Evolutionary conservation across 495 filamentous ascomycete species (phyloP), one percentile per base, ranked within the genome.

Genomic region (Xylaria flabelliformis): DNA sequence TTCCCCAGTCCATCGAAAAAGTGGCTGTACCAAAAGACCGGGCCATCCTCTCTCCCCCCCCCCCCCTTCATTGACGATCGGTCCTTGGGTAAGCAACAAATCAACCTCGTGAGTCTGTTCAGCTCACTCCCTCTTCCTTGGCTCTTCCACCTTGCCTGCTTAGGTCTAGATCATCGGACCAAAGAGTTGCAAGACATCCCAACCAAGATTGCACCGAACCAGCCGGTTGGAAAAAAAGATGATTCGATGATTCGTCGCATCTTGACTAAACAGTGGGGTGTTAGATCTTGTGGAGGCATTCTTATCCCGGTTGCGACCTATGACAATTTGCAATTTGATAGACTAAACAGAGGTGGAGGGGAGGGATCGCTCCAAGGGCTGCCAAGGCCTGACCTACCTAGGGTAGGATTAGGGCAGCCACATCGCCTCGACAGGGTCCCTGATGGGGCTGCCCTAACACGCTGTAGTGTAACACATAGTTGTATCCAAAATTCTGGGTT

Each of bases 221-320:
- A 61, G 58, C 58, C 58, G 34, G 39, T 61, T 61, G 58, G 58
- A 41, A 39, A 39, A 39, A 34, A 53, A 36, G 8, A 61, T 61
- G 58, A n/a, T 29, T 39, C 34, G n/a, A 3, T 13, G 34, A 61
- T 61, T 36, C 32, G 56, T 59, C 19, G 15, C 32, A 59, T 59
- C 56, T 59, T 59, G 32, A n/a, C 29, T 0, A 59, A 39, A 39
- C 8, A 59, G 56, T 59, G 56, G 56, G 29, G 26, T 10, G 13
- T 24, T 10, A 53, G 50, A 53, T 53, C 50, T 53, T 13, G 21
- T 24, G 21, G 13, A 26, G 48, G n/a, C n/a, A 21, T n/a, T n/a
- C 26, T 10, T 10, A 21, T 51, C 48, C 48, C 3, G 21, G 50
- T 26, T 53, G 6, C 39, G 9, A 6, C 6, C 21, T 7, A 53